A percentile compares a stretch with the other conserved stretches of the same genome.
phyloP scores from a whole-genome alignment of 495 filamentous ascomycete genomes.

The Xylaria cubensis region DNA sequence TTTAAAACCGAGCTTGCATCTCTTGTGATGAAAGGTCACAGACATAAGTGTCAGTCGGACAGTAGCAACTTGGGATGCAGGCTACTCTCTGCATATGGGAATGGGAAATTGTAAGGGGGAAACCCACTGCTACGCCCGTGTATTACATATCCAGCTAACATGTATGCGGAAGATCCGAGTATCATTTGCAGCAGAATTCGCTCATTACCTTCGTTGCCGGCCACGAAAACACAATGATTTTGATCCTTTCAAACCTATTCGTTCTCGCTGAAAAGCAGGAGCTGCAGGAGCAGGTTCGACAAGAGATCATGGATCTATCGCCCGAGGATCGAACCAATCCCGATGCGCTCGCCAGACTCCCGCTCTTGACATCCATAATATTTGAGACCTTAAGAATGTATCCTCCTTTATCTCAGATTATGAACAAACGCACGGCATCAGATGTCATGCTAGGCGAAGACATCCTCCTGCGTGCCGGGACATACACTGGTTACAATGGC shows the following conservation, averaged over 20 bases:
- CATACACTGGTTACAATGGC: conserved; percentile 37
- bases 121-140: background rate
- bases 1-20: conserved; percentile 17
- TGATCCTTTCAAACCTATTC: conserved; percentile 42
- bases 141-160: background rate
- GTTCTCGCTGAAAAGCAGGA: conserved; percentile 35
- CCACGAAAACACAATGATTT: conserved; percentile 49
- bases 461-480: conserved; percentile 31
- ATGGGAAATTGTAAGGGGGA: conserved; percentile 4
- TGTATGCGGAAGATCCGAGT: conserved; percentile 15
- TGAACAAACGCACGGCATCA: conserved; percentile 39
- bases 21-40: conserved; percentile 11
- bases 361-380: conserved; percentile 36
- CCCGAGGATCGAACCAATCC: background rate
- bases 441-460: conserved; percentile 31
- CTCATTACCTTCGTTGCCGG: conserved; percentile 43
- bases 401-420: conserved; percentile 46
- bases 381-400: conserved; percentile 46
- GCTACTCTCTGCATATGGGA: conserved; percentile 1
- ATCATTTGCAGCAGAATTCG: conserved; percentile 46
- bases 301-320: conserved; percentile 2
- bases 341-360: conserved; percentile 27
- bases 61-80: conserved; percentile 9
- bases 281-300: background rate
- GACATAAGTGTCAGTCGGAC: background rate